A percentile compares a stretch with the other conserved stretches of the same genome.
phyloP scores from a whole-genome alignment of 805 yeast species.

The Yarrowia hollandica region DNA sequence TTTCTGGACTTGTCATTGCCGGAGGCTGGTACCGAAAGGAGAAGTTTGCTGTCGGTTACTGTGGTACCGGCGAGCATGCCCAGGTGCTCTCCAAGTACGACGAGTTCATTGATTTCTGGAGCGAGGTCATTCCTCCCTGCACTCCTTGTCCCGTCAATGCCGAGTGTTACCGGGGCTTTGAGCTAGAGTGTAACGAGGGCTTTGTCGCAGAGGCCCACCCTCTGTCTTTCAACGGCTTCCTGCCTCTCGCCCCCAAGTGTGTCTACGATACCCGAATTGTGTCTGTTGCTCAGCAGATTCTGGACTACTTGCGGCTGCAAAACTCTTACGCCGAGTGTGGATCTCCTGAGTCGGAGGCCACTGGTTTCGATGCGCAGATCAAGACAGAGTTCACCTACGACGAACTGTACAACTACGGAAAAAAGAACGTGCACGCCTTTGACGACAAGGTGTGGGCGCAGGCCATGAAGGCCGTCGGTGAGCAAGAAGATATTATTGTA shows the following conservation, averaged over 20 bases:
- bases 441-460: constrained; percentile 29
- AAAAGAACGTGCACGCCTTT: constrained; percentile 17
- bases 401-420: constrained; percentile 21
- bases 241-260: constrained; percentile 67
- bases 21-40: constrained; percentile 67
- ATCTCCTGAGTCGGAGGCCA: constrained; percentile 41
- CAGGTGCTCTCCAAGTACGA: constrained; percentile 41
- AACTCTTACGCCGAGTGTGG: constrained; percentile 64
- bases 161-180: constrained; percentile 61
- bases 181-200: constrained; percentile 67
- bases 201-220: constrained; percentile 28
- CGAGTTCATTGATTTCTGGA: constrained; percentile 44
- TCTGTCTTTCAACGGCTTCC: constrained; percentile 50
- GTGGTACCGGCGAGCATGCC: constrained; percentile 48
- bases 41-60: constrained; percentile 64
- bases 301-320: constrained; percentile 63
- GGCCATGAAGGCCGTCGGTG: constrained; percentile 30
- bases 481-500: constrained; percentile 29
- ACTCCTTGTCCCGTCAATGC: constrained; percentile 80
- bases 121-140: constrained; percentile 58
- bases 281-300: constrained; percentile 62
- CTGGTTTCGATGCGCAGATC: not conserved
- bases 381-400: constrained; percentile 18
- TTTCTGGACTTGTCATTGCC: constrained; percentile 46
- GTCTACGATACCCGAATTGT: constrained; percentile 69